A percentile compares a stretch with the other conserved stretches of the same genome.
phyloP scores from a whole-genome alignment of 371 early-diverging fungal genomes.

The Apophysomyces sp. region DNA sequence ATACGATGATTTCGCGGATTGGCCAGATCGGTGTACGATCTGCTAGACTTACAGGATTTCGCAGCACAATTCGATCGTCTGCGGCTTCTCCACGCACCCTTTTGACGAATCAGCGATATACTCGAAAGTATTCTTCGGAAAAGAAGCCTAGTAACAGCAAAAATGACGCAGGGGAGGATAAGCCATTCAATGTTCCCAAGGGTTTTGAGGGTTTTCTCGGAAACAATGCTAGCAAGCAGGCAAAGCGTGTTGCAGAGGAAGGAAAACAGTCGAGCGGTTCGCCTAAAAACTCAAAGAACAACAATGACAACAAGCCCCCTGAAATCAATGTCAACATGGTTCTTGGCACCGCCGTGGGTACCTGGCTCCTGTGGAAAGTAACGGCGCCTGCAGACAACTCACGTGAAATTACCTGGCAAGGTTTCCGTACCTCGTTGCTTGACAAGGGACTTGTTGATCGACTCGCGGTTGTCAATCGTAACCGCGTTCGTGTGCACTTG shows the following conservation, averaged over 20 bases:
- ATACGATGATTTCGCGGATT: constrained; percentile 11
- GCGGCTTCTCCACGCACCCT: background rate
- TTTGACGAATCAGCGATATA: background rate
- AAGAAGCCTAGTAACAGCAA: constrained; percentile 25
- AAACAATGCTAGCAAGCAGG: constrained; percentile 5
- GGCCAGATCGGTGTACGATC: constrained; percentile 15
- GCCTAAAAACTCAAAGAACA: constrained; percentile 2
- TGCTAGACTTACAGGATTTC: constrained; percentile 10
- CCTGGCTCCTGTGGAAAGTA: constrained; percentile 56
- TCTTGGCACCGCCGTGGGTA: constrained; percentile 49
- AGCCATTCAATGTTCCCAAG: constrained; percentile 28
- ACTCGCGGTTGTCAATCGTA: constrained; percentile 84
- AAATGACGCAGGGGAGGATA: constrained; percentile 18
- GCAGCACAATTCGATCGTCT: constrained; percentile 4
- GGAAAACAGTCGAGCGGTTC: constrained; percentile 5
- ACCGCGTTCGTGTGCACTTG: constrained; percentile 78
- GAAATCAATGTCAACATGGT: constrained; percentile 48
- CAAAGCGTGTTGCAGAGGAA: constrained; percentile 13
- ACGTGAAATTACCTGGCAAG: constrained; percentile 88
- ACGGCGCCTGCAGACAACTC: constrained; percentile 47
- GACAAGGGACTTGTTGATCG: constrained; percentile 93
- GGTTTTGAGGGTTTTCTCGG: constrained; percentile 47
- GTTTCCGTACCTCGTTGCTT: constrained; percentile 83
- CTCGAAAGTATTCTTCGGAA: constrained; percentile 8
- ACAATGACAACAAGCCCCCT: constrained; percentile 12